Percentiles rank a stretch among this genome's conserved stretches.
Evolutionary conservation across 1,139 yeast genomes (phyloP).

Genomic region (Candida frijolesensis): DNA sequence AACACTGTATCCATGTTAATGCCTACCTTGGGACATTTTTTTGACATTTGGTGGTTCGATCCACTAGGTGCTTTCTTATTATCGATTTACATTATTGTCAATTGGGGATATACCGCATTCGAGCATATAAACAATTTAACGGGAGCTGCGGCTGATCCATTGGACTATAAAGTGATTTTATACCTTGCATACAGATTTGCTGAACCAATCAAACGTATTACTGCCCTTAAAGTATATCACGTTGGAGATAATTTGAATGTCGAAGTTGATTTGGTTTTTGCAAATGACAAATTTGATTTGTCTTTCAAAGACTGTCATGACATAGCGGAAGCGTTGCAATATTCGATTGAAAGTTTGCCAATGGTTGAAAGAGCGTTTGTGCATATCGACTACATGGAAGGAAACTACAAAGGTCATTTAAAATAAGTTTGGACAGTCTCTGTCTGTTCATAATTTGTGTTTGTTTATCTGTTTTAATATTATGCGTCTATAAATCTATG

Average conservation of each 20-base stretch:
- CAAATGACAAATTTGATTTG: conserved; percentile 44
- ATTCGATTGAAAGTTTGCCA: conserved; percentile 76
- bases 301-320: conserved; percentile 73
- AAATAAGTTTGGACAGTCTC: conserved; percentile 27
- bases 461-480: no score
- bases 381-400: conserved; percentile 70
- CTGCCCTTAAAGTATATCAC: conserved; percentile 72
- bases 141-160: conserved; percentile 68
- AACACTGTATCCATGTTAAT: conserved; percentile 68
- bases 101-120: conserved; percentile 67
- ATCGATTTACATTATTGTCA: conserved; percentile 60
- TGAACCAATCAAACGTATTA: conserved; percentile 63
- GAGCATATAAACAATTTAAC: conserved; percentile 76
- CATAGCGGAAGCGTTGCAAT: conserved; percentile 79
- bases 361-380: conserved; percentile 81
- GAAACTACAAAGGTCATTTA: conserved; percentile 54
- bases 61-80: conserved; percentile 70
- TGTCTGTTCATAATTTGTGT: background rate
- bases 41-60: conserved; percentile 67
- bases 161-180: conserved; percentile 65
- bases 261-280: conserved; percentile 72
- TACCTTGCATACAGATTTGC: conserved; percentile 73
- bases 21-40: conserved; percentile 60
- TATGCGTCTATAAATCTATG: background rate
- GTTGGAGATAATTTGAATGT: conserved; percentile 78